These are phyloP conservation scores for Penicillium herquei DNA, from an alignment of 495 filamentous ascomycete genomes.

Conservation along the genomic window DNA sequence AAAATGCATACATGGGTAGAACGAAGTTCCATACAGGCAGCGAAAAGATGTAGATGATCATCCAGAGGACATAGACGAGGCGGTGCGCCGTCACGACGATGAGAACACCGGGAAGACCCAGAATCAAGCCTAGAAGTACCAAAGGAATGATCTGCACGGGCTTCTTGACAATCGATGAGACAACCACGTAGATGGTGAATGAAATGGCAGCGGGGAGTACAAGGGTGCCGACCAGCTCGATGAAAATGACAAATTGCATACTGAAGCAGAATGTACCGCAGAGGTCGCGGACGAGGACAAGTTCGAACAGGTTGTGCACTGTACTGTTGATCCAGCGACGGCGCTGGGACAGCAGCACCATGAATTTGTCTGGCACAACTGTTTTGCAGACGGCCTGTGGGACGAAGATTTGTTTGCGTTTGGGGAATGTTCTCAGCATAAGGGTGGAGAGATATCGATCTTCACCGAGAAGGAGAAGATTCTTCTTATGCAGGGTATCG, in stretches of 20 bases:
- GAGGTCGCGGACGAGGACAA: constrained; percentile 91
- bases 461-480: constrained; percentile 89
- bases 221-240: constrained; percentile 91
- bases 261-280: constrained; percentile 99
- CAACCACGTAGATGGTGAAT: constrained; percentile 93
- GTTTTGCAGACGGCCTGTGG: constrained; percentile 99
- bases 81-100: constrained; percentile 96
- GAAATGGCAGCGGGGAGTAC: constrained; percentile 94
- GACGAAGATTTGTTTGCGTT: constrained; percentile 98
- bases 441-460: constrained; percentile 96
- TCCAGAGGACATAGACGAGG: constrained; percentile 91
- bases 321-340: constrained; percentile 99
- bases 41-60: constrained; percentile 91
- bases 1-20: constrained; percentile 91
- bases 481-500: constrained; percentile 99
- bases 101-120: constrained; percentile 88
- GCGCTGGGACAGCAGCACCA: constrained; percentile 87
- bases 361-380: constrained; percentile 89
- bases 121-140: constrained; percentile 84
- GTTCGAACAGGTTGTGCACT: constrained; percentile 97
- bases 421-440: constrained; percentile 98
- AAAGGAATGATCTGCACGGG: constrained; percentile 93
- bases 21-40: constrained; percentile 98
- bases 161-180: constrained; percentile 78
- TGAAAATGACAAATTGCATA: constrained; percentile 98